phyloP scores from a whole-genome alignment of 1,284 basidiomycete species.

The Puccinia brachypodii region DNA sequence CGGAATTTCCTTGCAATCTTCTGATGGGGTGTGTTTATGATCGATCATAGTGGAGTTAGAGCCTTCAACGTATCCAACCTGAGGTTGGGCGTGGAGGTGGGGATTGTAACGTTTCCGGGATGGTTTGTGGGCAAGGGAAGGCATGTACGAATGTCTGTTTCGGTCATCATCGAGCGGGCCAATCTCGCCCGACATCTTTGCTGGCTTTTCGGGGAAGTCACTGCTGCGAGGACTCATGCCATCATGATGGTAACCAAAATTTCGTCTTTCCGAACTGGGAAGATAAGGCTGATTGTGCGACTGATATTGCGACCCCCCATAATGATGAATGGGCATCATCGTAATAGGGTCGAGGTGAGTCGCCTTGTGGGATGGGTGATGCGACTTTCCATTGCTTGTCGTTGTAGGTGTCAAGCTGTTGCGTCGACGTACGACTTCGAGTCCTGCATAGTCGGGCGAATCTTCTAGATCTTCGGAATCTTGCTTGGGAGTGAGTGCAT shows the following conservation, averaged over 20 bases:
- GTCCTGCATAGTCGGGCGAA: constrained; percentile 32
- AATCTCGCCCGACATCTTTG: not conserved
- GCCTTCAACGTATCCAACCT: not conserved
- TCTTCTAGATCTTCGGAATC: constrained; percentile 37
- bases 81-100: not conserved
- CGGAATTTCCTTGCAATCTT: not conserved
- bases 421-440: constrained; percentile 40
- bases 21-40: not conserved
- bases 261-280: not conserved
- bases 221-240: not conserved
- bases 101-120: not conserved
- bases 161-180: not conserved
- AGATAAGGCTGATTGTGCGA: not conserved
- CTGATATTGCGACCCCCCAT: not conserved
- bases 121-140: not conserved
- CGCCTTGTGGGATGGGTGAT: not conserved
- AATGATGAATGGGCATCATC: not conserved
- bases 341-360: not conserved
- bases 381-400: not conserved
- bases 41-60: not conserved
- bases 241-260: not conserved
- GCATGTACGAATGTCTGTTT: not conserved
- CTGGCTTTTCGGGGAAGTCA: not conserved
- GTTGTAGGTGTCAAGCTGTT: not conserved
- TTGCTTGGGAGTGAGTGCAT: constrained; percentile 37